A percentile compares a stretch with the other conserved stretches of the same genome.
These are phyloP conservation scores for Mucor indicus DNA, from an alignment of 371 early-diverging fungal genomes.

Conservation along the genomic window DNA sequence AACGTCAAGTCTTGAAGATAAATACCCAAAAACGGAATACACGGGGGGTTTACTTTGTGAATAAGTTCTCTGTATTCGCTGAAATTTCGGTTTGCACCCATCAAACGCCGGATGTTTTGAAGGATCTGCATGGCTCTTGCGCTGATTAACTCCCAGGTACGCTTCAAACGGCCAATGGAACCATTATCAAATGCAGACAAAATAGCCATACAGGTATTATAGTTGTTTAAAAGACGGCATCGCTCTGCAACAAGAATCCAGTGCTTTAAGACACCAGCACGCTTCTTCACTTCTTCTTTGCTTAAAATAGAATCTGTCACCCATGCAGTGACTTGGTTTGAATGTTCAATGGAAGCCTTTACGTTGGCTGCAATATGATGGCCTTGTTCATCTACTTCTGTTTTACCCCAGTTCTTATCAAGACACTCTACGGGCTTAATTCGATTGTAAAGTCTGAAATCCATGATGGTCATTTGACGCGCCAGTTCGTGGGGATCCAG, in stretches of 20 bases:
- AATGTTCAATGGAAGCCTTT: constrained; percentile 63
- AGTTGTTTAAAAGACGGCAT: constrained; percentile 60
- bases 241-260: constrained; percentile 83
- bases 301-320: constrained; percentile 80
- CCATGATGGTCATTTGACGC: constrained; percentile 81
- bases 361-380: constrained; percentile 57
- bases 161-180: constrained; percentile 81
- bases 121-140: constrained; percentile 43
- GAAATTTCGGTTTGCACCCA: constrained; percentile 81
- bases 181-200: constrained; percentile 83
- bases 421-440: constrained; percentile 77
- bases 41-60: constrained; percentile 82
- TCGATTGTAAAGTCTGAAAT: constrained; percentile 62
- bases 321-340: constrained; percentile 85
- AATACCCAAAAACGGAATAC: constrained; percentile 88
- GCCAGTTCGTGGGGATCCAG: constrained; percentile 85
- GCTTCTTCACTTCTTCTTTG: constrained; percentile 76
- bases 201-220: constrained; percentile 84
- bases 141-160: constrained; percentile 75
- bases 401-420: constrained; percentile 75
- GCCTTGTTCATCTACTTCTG: constrained; percentile 42
- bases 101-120: constrained; percentile 55
- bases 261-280: constrained; percentile 73
- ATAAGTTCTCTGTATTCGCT: constrained; percentile 80
- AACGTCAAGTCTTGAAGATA: constrained; percentile 91